A percentile compares a stretch with the other conserved stretches of the same genome.
Conservation (phyloP, 305 asterid genomes). For the Fraxinus velutina region DNA sequence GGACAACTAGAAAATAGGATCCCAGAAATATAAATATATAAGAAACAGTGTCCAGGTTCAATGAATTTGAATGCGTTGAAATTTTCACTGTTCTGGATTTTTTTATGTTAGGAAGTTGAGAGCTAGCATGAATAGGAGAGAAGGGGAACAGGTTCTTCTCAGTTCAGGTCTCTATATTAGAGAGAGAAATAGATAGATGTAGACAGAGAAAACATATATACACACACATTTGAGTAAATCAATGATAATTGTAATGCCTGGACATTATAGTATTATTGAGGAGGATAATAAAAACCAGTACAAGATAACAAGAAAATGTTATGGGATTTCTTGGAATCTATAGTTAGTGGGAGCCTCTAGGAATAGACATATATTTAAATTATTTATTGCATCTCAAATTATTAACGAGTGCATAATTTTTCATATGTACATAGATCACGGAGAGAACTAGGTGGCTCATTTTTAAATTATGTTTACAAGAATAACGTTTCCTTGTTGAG, state of each 20-base stretch:
- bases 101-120: not conserved
- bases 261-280: not conserved
- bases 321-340: not conserved
- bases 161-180: not conserved
- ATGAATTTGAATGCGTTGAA: conserved; percentile 20
- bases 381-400: not conserved
- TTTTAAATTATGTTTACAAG: not conserved
- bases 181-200: not conserved
- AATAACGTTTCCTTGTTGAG: not conserved
- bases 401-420: not conserved
- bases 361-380: not conserved
- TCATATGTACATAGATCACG: not conserved
- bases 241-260: not conserved
- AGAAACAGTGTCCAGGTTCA: conserved; percentile 26
- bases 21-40: not conserved
- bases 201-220: not conserved
- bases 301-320: not conserved
- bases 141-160: not conserved
- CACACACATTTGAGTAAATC: not conserved
- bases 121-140: not conserved
- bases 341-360: not conserved
- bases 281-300: not conserved
- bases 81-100: not conserved
- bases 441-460: not conserved
- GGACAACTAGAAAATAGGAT: not conserved